Evolutionary conservation across 306 rosid genomes (phyloP).

Genomic region (Vigna radiata): DNA sequence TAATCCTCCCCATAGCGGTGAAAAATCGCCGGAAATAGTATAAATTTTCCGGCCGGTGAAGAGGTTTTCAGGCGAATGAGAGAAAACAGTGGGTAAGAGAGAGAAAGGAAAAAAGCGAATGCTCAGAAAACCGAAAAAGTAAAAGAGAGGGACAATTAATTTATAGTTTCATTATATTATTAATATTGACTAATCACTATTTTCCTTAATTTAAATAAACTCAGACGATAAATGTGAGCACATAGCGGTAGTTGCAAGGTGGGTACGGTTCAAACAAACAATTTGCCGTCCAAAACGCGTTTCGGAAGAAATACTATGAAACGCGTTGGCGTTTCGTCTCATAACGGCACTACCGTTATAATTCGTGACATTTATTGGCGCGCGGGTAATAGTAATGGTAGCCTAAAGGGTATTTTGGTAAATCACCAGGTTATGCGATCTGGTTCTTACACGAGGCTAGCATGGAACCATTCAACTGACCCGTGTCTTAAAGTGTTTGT

Average conservation of each 20-base stretch:
- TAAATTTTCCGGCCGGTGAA: conserved; percentile 33
- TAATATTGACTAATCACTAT: not conserved
- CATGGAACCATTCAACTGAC: no score
- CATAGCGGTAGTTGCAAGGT: conserved; percentile 34
- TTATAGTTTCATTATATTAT: conserved; percentile 39
- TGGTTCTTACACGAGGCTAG: no score
- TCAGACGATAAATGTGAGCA: conserved; percentile 40
- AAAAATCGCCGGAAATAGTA: conserved; percentile 37
- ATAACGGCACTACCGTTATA: conserved; percentile 11
- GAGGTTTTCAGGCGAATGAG: conserved; percentile 55
- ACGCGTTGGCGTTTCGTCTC: not conserved
- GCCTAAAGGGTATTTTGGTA: conserved; percentile 31
- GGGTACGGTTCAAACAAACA: conserved; percentile 65
- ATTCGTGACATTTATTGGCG: conserved; percentile 7
- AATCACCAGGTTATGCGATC: no score
- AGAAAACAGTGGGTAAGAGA: conserved; percentile 46
- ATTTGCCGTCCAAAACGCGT: conserved; percentile 71
- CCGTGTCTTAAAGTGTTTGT: no score
- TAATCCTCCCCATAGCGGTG: not conserved
- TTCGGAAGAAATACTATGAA: conserved; percentile 22
- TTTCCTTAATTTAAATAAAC: not conserved
- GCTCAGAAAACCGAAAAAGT: conserved; percentile 59
- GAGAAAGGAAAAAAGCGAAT: conserved; percentile 22
- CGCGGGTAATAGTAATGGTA: not conserved
- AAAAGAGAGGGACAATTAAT: conserved; percentile 33